Evolutionary conservation across 1,139 yeast species (phyloP).

Genomic region (Saccharomyces hybrid): DNA sequence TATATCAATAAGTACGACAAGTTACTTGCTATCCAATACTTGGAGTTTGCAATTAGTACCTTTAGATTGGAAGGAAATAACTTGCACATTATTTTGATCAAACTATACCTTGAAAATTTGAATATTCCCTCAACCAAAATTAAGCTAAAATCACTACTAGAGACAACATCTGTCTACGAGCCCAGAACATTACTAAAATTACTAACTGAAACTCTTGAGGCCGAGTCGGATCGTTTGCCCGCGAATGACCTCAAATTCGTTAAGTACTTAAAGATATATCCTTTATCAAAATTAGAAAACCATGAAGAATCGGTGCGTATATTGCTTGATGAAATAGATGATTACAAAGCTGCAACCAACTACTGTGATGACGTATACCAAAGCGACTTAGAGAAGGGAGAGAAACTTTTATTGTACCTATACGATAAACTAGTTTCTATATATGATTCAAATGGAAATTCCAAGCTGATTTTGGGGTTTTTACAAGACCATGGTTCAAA

Average conservation of each 20-base stretch:
- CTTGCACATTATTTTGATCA: constrained; percentile 48
- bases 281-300: constrained; percentile 52
- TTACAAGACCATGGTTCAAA: constrained; percentile 23
- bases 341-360: constrained; percentile 49
- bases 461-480: constrained; percentile 8
- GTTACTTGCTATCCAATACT: constrained; percentile 42
- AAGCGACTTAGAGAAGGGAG: constrained; percentile 37
- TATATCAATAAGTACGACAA: constrained; percentile 32
- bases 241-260: constrained; percentile 21
- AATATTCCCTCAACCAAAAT: constrained; percentile 25
- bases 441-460: not conserved
- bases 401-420: constrained; percentile 30
- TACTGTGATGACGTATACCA: constrained; percentile 53
- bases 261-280: constrained; percentile 44
- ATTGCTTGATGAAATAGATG: constrained; percentile 50
- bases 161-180: constrained; percentile 36
- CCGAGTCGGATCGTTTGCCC: not conserved
- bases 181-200: constrained; percentile 36
- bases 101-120: constrained; percentile 41
- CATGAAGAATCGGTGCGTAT: constrained; percentile 62
- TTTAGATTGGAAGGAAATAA: constrained; percentile 35
- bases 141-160: constrained; percentile 38
- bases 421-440: constrained; percentile 14
- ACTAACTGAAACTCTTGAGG: constrained; percentile 31
- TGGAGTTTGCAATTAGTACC: constrained; percentile 52